These are phyloP conservation scores for Sordariomycetes sp. DNA, from an alignment of 2,329 filamentous ascomycete species.

Conservation along the genomic window DNA sequence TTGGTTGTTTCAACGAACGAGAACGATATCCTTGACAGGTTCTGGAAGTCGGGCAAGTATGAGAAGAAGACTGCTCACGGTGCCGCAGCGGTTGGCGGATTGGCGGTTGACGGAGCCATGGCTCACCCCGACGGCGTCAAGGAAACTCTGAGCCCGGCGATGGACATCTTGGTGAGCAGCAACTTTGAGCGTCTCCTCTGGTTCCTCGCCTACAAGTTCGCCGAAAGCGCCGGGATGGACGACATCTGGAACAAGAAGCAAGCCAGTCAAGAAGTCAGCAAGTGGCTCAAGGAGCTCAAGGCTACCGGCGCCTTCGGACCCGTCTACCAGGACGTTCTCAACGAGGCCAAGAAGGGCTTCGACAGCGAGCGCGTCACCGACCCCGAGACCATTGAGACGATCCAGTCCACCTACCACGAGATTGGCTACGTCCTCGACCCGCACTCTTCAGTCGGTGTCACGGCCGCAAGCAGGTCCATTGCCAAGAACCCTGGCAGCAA, in stretches of 20 bases:
- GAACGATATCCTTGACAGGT: constrained; percentile 93
- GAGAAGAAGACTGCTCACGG: constrained; percentile 68
- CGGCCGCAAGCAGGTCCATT: constrained; percentile 64
- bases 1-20: constrained; percentile 92
- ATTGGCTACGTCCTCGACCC: constrained; percentile 81
- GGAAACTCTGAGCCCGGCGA: constrained; percentile 87
- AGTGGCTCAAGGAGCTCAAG: constrained; percentile 78
- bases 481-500: constrained; percentile 33
- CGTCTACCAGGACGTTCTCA: constrained; percentile 66
- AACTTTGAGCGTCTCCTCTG: constrained; percentile 96
- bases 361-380: constrained; percentile 68
- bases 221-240: constrained; percentile 48
- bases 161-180: constrained; percentile 94
- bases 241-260: constrained; percentile 58
- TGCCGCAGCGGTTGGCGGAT: constrained; percentile 50
- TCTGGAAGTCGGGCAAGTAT: constrained; percentile 85
- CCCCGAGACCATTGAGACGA: constrained; percentile 57
- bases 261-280: constrained; percentile 65
- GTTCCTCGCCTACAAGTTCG: constrained; percentile 77
- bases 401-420: constrained; percentile 45
- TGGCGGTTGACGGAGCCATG: constrained; percentile 51
- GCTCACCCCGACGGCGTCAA: constrained; percentile 69
- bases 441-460: constrained; percentile 81
- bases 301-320: constrained; percentile 67
- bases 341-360: constrained; percentile 64